Percentiles rank a stretch among this genome's conserved stretches.
These are phyloP conservation scores for Naganishia antarctica DNA, from an alignment of 768 basidiomycete genomes.

Conservation along the genomic window DNA sequence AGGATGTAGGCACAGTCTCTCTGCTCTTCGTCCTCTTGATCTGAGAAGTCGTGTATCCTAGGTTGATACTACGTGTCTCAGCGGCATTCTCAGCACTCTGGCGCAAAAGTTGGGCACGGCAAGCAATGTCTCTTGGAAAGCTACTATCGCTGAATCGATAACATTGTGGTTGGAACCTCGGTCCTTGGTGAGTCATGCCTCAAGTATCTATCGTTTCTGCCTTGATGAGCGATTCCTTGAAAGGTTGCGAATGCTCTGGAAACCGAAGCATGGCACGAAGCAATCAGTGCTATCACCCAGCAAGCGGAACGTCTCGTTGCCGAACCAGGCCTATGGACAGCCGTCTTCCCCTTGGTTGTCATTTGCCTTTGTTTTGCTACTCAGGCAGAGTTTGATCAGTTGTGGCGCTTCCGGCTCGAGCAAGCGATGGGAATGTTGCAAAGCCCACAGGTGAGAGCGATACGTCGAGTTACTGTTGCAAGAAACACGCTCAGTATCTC, in stretches of 20 bases:
- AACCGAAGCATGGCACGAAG: constrained; percentile 11
- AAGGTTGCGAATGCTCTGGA: not conserved
- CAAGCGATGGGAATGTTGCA: constrained; percentile 24
- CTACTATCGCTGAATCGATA: constrained; percentile 9
- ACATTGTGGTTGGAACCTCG: constrained; percentile 14
- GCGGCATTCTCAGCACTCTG: constrained; percentile 5
- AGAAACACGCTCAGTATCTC: not conserved
- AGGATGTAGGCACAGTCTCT: not conserved
- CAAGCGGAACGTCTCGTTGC: constrained; percentile 21
- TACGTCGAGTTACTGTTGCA: not conserved
- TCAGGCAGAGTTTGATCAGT: constrained; percentile 6
- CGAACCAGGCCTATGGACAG: constrained; percentile 22
- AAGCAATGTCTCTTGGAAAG: constrained; percentile 19
- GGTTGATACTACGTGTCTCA: not conserved
- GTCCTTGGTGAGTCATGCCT: not conserved
- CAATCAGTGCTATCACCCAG: constrained; percentile 18
- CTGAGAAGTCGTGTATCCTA: not conserved
- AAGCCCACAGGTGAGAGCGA: constrained; percentile 18
- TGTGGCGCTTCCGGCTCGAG: constrained; percentile 18
- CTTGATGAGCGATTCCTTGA: not conserved
- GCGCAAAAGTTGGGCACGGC: not conserved
- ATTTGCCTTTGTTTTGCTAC: constrained; percentile 4
- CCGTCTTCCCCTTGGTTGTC: constrained; percentile 11
- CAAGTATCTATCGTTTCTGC: no score
- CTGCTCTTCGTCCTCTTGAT: no score